phyloP scores from a whole-genome alignment of 495 filamentous ascomycete genomes.

The Penicillium waksmanii region DNA sequence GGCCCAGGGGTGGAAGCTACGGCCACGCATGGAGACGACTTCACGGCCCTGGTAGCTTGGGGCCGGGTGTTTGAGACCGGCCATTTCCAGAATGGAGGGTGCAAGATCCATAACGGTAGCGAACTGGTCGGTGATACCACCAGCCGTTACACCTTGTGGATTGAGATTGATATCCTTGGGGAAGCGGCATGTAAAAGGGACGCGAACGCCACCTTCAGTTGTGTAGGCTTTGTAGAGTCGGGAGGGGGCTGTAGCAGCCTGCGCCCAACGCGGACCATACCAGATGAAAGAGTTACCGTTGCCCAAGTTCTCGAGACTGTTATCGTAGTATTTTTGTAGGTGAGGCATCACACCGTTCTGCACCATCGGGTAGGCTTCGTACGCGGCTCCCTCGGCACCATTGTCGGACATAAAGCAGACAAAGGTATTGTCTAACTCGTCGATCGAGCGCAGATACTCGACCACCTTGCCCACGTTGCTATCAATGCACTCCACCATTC shows the following conservation, averaged over 20 bases:
- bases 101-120: constrained; percentile 67
- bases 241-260: constrained; percentile 66
- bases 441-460: constrained; percentile 56
- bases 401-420: constrained; percentile 68
- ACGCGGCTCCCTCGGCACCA: constrained; percentile 64
- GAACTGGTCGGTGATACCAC: constrained; percentile 57
- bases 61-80: constrained; percentile 60
- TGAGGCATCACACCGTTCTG: constrained; percentile 55
- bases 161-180: constrained; percentile 34
- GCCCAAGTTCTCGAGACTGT: constrained; percentile 63
- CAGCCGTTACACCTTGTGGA: constrained; percentile 24
- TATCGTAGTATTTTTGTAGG: constrained; percentile 65
- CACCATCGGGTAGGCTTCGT: constrained; percentile 62
- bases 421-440: constrained; percentile 66
- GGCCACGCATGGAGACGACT: constrained; percentile 63
- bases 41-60: constrained; percentile 59
- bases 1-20: constrained; percentile 49
- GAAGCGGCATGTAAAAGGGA: constrained; percentile 60
- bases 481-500: constrained; percentile 67
- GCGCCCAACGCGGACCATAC: constrained; percentile 68
- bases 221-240: constrained; percentile 65
- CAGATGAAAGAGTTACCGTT: constrained; percentile 65
- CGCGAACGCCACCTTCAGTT: constrained; percentile 63
- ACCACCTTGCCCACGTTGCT: constrained; percentile 62
- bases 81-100: constrained; percentile 64